Percentiles rank a stretch among this genome's conserved stretches.
Evolutionary conservation across 2,329 filamentous ascomycete species (phyloP).

Genomic region (Diaporthe sp.): DNA sequence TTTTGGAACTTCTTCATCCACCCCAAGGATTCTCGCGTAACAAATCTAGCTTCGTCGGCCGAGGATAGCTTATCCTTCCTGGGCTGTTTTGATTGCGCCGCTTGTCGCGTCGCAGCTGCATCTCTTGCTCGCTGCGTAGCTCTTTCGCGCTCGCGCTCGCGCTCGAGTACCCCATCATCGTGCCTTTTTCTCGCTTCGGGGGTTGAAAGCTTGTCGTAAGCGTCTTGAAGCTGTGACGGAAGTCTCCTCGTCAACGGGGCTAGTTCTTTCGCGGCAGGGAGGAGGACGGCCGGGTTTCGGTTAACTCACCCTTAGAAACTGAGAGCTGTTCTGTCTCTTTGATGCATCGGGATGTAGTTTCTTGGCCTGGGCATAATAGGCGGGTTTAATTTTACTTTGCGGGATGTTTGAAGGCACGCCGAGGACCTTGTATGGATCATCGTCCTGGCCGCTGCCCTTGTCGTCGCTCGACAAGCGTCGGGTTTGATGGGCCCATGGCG

Average conservation of each 20-base stretch:
- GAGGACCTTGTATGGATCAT: slow-evolving; percentile 4
- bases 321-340: background rate
- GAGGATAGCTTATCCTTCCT: background rate
- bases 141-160: background rate
- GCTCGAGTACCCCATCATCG: background rate
- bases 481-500: slow-evolving; percentile 1
- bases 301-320: background rate
- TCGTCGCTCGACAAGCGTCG: background rate
- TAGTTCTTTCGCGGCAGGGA: background rate
- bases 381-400: background rate
- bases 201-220: background rate
- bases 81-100: background rate
- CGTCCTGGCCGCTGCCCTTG: background rate
- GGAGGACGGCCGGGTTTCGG: background rate
- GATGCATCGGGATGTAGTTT: background rate
- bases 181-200: background rate
- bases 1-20: background rate
- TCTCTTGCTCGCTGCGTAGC: background rate
- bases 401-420: background rate
- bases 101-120: background rate
- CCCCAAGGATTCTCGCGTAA: background rate
- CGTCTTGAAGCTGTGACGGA: background rate
- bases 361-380: background rate
- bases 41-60: background rate
- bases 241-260: background rate